phyloP scores from a whole-genome alignment of 805 yeast species.

The Teunomyces cretensis region DNA sequence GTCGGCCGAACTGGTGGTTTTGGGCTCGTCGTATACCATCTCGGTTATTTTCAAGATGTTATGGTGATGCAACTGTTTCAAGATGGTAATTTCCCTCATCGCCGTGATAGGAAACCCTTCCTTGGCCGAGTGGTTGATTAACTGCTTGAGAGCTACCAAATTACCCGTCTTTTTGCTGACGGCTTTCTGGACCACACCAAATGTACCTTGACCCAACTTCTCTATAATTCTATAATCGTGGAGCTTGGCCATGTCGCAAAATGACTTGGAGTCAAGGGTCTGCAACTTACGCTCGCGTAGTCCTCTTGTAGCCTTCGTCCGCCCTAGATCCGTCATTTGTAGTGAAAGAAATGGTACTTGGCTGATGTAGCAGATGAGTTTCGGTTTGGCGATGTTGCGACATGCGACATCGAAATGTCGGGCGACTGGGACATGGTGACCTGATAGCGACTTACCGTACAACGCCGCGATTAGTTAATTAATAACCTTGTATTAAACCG shows the following conservation, averaged over 20 bases:
- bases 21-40: constrained; percentile 55
- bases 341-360: not conserved
- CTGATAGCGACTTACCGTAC: too few species aligned
- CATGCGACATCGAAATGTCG: not conserved
- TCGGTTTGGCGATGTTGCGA: not conserved
- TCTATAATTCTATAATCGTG: constrained; percentile 32
- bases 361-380: too few species aligned
- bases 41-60: constrained; percentile 79
- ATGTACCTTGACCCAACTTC: constrained; percentile 46
- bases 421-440: too few species aligned
- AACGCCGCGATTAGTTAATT: too few species aligned
- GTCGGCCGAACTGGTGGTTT: constrained; percentile 32
- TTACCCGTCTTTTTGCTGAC: constrained; percentile 49
- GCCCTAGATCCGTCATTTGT: not conserved
- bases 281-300: not conserved
- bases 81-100: constrained; percentile 81
- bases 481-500: not conserved
- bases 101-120: constrained; percentile 94
- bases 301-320: not conserved
- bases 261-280: constrained; percentile 8
- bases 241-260: constrained; percentile 33
- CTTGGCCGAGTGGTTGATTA: constrained; percentile 72
- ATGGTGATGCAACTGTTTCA: constrained; percentile 65
- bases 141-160: constrained; percentile 83
- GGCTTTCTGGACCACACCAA: constrained; percentile 82